Evolutionary conservation across 306 rosid species (phyloP).

Genomic region (Ormosia semicastrata): DNA sequence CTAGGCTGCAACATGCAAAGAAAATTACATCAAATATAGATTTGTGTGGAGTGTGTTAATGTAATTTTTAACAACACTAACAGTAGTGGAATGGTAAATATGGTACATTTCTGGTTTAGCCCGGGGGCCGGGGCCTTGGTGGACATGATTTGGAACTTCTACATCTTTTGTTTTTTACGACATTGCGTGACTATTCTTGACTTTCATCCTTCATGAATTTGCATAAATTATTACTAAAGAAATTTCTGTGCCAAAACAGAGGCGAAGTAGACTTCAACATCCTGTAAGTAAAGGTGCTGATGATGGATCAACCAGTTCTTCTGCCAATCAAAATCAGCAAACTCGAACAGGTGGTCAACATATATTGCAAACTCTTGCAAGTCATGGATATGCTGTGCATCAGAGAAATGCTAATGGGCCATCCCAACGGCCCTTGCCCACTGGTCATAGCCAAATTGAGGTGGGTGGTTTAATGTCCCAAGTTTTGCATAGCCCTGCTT

Average conservation of each 20-base stretch:
- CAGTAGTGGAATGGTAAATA: background rate
- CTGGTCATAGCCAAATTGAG: constrained; percentile 54
- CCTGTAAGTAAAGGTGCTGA: constrained; percentile 41
- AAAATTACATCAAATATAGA: background rate
- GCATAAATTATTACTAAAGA: background rate
- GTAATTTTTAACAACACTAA: background rate
- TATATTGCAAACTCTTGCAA: constrained; percentile 59
- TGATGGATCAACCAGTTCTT: constrained; percentile 56
- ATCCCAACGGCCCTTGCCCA: constrained; percentile 36
- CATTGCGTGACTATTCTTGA: constrained; percentile 11
- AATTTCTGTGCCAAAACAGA: constrained; percentile 45
- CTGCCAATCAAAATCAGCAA: constrained; percentile 52
- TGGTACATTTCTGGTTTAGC: background rate
- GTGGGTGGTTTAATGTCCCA: constrained; percentile 81
- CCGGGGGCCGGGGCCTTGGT: background rate
- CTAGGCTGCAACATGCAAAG: background rate
- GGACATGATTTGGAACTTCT: constrained; percentile 15
- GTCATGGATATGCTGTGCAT: constrained; percentile 50
- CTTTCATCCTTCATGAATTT: background rate
- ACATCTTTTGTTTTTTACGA: background rate
- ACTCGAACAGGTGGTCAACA: constrained; percentile 52
- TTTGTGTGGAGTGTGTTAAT: background rate
- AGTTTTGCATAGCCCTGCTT: constrained; percentile 83
- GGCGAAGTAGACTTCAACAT: constrained; percentile 56
- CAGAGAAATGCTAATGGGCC: constrained; percentile 37